Evolutionary conservation across 2,329 filamentous ascomycete species (phyloP), one percentile per base, ranked within the genome.

Genomic region (Xylogone sp.): DNA sequence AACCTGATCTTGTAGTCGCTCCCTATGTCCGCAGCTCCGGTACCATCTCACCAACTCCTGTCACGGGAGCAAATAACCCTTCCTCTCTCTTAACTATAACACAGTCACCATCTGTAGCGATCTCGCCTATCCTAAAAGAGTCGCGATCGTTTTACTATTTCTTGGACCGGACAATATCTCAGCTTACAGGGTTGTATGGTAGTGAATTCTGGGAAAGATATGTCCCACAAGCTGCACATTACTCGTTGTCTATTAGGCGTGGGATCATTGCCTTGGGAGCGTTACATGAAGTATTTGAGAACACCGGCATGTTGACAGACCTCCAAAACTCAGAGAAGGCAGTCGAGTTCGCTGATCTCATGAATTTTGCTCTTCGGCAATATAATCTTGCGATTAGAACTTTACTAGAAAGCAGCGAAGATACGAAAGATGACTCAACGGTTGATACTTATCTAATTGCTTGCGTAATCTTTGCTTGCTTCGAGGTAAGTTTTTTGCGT

Each of bases 401-500:
- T n/a, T 22, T 46, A 9, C 44, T n/a, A 3, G 19, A 18, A 8
- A 3, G 3, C 21, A 7, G 16, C 3, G 21, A 7, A 3, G 22
- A 46, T 21, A 10, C 20, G 20, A 46, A 24, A 5, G 19, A 24
- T 3, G 44, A 31, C 13, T 31, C 13, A 31, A 31, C 21, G 16
- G 18, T 24, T 12, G 21, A 46, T 27, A 22, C 22, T 12, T 20
- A 20, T 22, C 24, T 46, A 27, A 22, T 22, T 7, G 18, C 18
- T 3, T 46, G 21, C 12, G 21, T 46, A n/a, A 21, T 46, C 12
- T 46, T 46, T 24, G 44, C 22, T 27, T 46, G 44, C 21, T 46
- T 46, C 21, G 44, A 46, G 9, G 44, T 46, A 24, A 10, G 19
- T 46, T 71, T 13, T 31, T 31, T 31, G 27, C 27, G 27, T n/a